Evolutionary conservation across 768 basidiomycete genomes (phyloP).

Genomic region (Clathrus columnatus): DNA sequence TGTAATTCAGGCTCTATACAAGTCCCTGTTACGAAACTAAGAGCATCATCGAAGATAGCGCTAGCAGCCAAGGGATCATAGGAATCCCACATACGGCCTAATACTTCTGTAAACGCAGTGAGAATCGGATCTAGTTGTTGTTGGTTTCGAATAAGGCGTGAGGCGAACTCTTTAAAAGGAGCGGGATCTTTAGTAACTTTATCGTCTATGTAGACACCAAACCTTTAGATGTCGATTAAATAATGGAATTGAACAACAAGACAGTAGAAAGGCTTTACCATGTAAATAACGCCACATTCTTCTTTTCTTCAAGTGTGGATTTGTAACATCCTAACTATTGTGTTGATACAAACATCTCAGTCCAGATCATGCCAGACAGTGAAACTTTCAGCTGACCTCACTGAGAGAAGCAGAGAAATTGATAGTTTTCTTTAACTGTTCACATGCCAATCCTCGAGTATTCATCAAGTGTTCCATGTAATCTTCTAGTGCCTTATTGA

Average conservation of each 20-base stretch:
- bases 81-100: neutral
- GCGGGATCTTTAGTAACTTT: neutral
- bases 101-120: neutral
- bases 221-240: neutral
- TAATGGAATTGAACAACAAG: neutral
- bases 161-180: neutral
- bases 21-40: neutral
- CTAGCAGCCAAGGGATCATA: neutral
- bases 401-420: neutral
- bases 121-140: neutral
- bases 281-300: neutral
- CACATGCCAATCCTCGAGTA: neutral
- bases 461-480: neutral
- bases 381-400: neutral
- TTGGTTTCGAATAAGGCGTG: neutral
- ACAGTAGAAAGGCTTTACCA: neutral
- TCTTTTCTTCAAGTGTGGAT: neutral
- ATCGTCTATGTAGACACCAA: neutral
- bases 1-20: conserved; percentile 1
- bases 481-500: neutral
- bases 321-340: no score
- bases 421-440: neutral
- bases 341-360: no score
- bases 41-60: neutral
- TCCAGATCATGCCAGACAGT: no score